Percentiles rank a stretch among this genome's conserved stretches.
Evolutionary conservation across 179 eudicot genomes (phyloP).

Genomic region (Silene noctiflora): DNA sequence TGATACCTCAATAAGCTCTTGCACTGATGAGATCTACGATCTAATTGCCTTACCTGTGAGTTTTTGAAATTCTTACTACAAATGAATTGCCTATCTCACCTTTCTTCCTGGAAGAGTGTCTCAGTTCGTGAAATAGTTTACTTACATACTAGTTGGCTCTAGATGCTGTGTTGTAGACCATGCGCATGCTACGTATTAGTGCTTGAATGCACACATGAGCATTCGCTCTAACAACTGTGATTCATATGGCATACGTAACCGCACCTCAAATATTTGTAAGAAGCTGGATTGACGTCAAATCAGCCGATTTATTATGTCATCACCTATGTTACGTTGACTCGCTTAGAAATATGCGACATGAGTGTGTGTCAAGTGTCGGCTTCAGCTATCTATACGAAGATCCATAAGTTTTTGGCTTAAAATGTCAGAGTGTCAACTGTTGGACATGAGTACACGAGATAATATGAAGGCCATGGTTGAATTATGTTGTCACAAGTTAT

Average conservation of each 20-base stretch:
- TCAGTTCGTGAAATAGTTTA: neutral
- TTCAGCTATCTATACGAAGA: neutral
- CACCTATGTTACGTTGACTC: neutral
- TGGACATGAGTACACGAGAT: neutral
- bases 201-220: neutral
- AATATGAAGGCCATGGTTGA: neutral
- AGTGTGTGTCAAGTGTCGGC: neutral
- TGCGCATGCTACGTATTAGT: neutral
- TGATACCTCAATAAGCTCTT: slow-evolving; percentile 56
- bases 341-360: neutral
- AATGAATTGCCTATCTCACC: neutral
- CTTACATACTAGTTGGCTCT: neutral
- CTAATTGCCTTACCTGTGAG: slow-evolving; percentile 88
- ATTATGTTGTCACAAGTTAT: neutral
- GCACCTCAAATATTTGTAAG: neutral
- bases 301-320: neutral
- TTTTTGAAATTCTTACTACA: slow-evolving; percentile 5
- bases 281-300: neutral
- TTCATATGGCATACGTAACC: neutral
- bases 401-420: neutral
- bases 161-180: slow-evolving; percentile 1
- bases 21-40: slow-evolving; percentile 62
- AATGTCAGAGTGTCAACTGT: neutral
- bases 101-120: neutral
- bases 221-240: neutral